Conservation (phyloP, 2,329 filamentous ascomycete species). For the Rosellinia necatrix region DNA sequence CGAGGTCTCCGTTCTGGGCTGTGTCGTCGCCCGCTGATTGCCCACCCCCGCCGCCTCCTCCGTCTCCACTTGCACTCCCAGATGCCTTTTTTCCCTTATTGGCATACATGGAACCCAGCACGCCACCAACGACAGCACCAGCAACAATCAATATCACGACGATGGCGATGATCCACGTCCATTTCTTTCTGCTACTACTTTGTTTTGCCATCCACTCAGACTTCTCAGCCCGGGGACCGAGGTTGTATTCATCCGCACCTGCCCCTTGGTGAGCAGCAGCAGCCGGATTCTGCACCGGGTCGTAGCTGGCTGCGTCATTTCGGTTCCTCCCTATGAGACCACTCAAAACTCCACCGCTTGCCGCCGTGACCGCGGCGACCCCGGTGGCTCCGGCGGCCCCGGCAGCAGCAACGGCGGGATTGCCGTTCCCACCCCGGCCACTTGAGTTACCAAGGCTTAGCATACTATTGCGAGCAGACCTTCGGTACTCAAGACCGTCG, state of each 20-base stretch:
- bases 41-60: conserved; percentile 41
- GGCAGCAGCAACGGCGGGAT: conserved; percentile 53
- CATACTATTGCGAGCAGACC: conserved; percentile 60
- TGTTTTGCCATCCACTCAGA: conserved; percentile 66
- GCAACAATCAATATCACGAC: conserved; percentile 68
- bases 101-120: conserved; percentile 53
- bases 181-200: conserved; percentile 64
- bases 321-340: conserved; percentile 44
- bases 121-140: conserved; percentile 74
- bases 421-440: conserved; percentile 45
- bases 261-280: conserved; percentile 40
- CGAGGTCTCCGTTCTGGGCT: conserved; percentile 69
- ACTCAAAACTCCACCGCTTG: conserved; percentile 50
- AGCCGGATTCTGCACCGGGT: conserved; percentile 51
- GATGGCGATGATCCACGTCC: conserved; percentile 70
- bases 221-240: conserved; percentile 59
- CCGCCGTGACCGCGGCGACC: conserved; percentile 54
- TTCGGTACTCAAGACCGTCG: conserved; percentile 70
- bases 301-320: conserved; percentile 57
- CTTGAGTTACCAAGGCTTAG: conserved; percentile 59
- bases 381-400: conserved; percentile 53
- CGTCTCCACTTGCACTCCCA: too few species aligned
- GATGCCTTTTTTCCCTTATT: conserved; percentile 52
- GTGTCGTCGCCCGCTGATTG: conserved; percentile 64
- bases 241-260: conserved; percentile 43